phyloP scores from a whole-genome alignment of 2,329 filamentous ascomycete species.

The Clarireedia homoeocarpa region DNA sequence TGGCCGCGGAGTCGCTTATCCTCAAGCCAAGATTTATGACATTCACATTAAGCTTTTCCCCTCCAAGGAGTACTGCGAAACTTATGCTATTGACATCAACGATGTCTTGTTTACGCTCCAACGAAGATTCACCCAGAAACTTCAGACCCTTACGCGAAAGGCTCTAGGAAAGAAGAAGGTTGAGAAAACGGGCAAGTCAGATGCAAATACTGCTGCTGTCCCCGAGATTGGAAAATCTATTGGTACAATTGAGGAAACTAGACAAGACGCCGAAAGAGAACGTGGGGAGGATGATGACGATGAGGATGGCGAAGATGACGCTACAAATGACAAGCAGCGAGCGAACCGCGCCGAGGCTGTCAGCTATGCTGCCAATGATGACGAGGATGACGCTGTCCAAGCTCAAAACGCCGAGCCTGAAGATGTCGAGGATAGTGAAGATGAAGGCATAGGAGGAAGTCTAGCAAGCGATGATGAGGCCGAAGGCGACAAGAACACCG shows the following conservation, averaged over 20 bases:
- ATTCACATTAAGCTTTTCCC: conserved; percentile 80
- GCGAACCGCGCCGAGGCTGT: conserved; percentile 74
- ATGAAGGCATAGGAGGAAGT: conserved; percentile 45
- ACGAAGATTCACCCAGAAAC: conserved; percentile 63
- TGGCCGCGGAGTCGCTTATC: conserved; percentile 59
- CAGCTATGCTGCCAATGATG: conserved; percentile 87
- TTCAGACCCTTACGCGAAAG: conserved; percentile 62
- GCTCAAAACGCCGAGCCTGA: conserved; percentile 49
- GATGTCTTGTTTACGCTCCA: conserved; percentile 80
- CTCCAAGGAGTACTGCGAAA: conserved; percentile 70
- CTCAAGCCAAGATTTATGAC: conserved; percentile 76
- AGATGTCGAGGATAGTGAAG: conserved; percentile 42
- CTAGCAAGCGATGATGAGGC: conserved; percentile 31
- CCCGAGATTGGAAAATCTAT: conserved; percentile 66
- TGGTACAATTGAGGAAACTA: conserved; percentile 46
- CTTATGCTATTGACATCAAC: conserved; percentile 72
- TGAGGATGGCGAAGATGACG: conserved; percentile 61
- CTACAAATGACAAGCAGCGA: conserved; percentile 63
- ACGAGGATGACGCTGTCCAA: conserved; percentile 75
- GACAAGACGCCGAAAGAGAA: conserved; percentile 33
- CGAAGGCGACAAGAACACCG: conserved; percentile 29
- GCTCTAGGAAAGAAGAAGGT: conserved; percentile 80
- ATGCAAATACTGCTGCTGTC: conserved; percentile 57
- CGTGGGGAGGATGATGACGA: conserved; percentile 46
- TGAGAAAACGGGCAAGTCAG: conserved; percentile 44